These are phyloP conservation scores for Metarhizium guizhouense DNA, from an alignment of 2,329 filamentous ascomycete genomes.

Conservation along the genomic window DNA sequence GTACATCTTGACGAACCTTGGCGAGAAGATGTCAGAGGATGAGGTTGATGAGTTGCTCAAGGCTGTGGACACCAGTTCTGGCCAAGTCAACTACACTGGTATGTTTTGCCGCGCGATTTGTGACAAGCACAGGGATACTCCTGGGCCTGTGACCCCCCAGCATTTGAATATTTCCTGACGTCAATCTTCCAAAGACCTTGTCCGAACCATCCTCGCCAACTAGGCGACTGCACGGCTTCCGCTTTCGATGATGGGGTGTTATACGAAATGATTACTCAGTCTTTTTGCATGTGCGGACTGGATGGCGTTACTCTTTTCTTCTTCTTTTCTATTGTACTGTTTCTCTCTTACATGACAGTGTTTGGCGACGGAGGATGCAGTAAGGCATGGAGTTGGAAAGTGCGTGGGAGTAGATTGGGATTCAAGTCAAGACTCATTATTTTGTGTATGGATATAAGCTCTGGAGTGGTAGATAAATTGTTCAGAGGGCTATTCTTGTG, in stretches of 20 bases:
- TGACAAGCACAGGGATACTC: neutral
- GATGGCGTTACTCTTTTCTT: slow-evolving; percentile 20
- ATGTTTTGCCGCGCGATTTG: slow-evolving; percentile 22
- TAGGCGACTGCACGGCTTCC: slow-evolving; percentile 29
- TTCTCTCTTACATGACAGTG: slow-evolving; percentile 10
- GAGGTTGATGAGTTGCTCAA: slow-evolving; percentile 98
- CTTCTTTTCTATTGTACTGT: neutral
- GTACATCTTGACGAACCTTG: slow-evolving; percentile 95
- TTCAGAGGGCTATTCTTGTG: neutral
- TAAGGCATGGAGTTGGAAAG: neutral
- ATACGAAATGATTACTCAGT: slow-evolving; percentile 1
- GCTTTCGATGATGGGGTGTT: neutral
- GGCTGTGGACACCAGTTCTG: slow-evolving; percentile 90
- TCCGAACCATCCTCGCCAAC: slow-evolving; percentile 80
- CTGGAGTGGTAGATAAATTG: neutral
- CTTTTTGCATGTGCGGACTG: slow-evolving; percentile 24
- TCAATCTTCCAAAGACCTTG: slow-evolving; percentile 51
- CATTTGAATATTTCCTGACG: neutral
- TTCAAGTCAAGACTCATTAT: neutral
- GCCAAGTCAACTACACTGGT: slow-evolving; percentile 97
- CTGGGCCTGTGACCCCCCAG: neutral
- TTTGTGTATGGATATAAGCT: slow-evolving; percentile 5
- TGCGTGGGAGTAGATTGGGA: neutral
- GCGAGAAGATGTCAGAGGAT: slow-evolving; percentile 98
- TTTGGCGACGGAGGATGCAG: neutral